These are phyloP conservation scores for Lipomyces chichibuensis DNA, from an alignment of 805 yeast species.

Conservation along the genomic window DNA sequence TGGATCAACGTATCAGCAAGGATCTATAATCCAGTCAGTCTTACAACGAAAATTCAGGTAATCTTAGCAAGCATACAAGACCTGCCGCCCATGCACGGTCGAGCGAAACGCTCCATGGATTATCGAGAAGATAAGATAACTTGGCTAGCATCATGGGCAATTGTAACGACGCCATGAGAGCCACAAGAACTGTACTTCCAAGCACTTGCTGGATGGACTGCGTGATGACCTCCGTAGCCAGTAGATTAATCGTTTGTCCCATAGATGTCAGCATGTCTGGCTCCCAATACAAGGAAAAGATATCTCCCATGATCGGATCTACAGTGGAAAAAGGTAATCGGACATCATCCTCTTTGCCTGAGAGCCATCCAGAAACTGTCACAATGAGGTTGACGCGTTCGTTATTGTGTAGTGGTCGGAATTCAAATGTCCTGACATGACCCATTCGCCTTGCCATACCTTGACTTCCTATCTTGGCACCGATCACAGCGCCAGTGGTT, in stretches of 20 bases:
- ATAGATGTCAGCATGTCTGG: constrained; percentile 95
- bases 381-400: constrained; percentile 82
- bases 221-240: constrained; percentile 90
- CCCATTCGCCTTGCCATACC: constrained; percentile 90
- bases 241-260: constrained; percentile 93
- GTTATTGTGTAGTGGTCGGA: constrained; percentile 88
- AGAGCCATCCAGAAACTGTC: constrained; percentile 98
- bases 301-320: constrained; percentile 97
- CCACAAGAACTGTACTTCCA: constrained; percentile 86
- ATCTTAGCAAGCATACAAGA: constrained; percentile 4
- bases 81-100: constrained; percentile 99
- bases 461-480: constrained; percentile 81
- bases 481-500: constrained; percentile 85
- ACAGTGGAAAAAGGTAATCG: constrained; percentile 94
- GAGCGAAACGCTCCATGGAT: constrained; percentile 96
- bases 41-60: neutral
- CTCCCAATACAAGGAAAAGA: constrained; percentile 92
- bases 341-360: constrained; percentile 91
- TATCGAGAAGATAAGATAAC: constrained; percentile 84
- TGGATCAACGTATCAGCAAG: constrained; percentile 88
- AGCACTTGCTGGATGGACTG: constrained; percentile 93
- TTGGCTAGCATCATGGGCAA: constrained; percentile 90
- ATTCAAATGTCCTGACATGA: constrained; percentile 89
- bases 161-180: constrained; percentile 90
- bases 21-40: constrained; percentile 47